phyloP scores from a whole-genome alignment of 2,329 filamentous ascomycete species.

The Colletotrichum sp. region DNA sequence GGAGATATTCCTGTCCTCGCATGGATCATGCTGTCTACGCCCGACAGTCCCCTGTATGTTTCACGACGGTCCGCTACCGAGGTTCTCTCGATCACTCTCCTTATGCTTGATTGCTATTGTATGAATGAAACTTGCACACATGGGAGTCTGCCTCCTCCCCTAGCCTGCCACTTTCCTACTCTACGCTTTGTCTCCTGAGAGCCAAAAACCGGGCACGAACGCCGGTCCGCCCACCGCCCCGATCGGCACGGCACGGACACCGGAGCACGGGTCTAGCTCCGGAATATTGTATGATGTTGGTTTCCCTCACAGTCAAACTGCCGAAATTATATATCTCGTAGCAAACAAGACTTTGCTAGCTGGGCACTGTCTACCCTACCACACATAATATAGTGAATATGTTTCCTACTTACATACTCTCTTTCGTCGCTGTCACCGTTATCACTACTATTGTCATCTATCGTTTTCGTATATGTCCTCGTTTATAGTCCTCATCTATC shows the following conservation, averaged over 20 bases:
- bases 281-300: rapidly evolving
- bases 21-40: slow-evolving; percentile 9
- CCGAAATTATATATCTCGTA: not conserved
- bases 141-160: not conserved
- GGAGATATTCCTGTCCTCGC: not conserved
- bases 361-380: too few relatives aligned
- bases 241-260: not conserved
- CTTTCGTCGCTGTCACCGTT: too few relatives aligned
- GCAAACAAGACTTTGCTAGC: too few relatives aligned
- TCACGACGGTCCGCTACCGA: not conserved
- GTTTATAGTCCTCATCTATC: too few relatives aligned
- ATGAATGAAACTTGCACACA: not conserved
- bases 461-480: too few relatives aligned
- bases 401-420: too few relatives aligned
- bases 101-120: not conserved
- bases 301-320: not conserved
- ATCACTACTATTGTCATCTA: too few relatives aligned
- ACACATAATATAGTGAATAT: too few relatives aligned
- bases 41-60: not conserved
- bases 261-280: not conserved
- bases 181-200: not conserved
- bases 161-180: not conserved
- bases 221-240: not conserved
- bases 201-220: not conserved
- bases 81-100: not conserved